Evolutionary conservation across 1,139 yeast species (phyloP), one percentile per base, ranked within the genome.

Genomic region (Meyerozyma smithsonii): DNA sequence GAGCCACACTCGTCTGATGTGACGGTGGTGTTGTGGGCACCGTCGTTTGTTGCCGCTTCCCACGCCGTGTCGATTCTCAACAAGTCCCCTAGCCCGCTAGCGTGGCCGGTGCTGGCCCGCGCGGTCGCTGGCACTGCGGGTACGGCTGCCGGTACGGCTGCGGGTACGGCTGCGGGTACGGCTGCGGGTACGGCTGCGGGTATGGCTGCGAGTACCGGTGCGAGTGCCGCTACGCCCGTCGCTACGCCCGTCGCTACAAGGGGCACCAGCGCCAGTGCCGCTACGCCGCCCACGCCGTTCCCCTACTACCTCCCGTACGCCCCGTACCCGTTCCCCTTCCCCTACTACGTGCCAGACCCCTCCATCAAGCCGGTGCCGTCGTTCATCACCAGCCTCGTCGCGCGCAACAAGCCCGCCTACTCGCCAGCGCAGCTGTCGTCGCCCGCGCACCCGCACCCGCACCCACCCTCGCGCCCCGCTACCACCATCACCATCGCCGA

Each of bases 321-420:
- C 4, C n/a, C n/a, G n/a, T 26, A 12, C 17, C 30, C 30, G 10
- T 26, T n/a, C 30, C 30, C 30, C 15, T 12, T 26, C 8, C 12
- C 12, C 10, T 26, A 26, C 4, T 15, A 28, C 24, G 14, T 36
- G 23, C 17, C 26, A 5, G 18, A 14, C 16, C 25, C 25, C 21
- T 12, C 14, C 14, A 30, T 28, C 14, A 36, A 38, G 20, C 39
- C 39, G 11, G 56, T 59, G 2, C 69, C 71, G 1, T 61, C 62
- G 4, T 64, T 64, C 39, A 49, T 66, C 8, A 54, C 59, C 55
- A 60, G 62, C 39, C 54, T 64, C 48, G 64, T 62, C 7, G 43
- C 32, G 6, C 21, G 32, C 23, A 20, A 19, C 15, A 44, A 35
- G 6, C 11, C 20, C 2, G 41, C 23, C 14, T 36, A 26, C 25